phyloP scores from a whole-genome alignment of 2,329 filamentous ascomycete species.

The Hypoxylon sp. region DNA sequence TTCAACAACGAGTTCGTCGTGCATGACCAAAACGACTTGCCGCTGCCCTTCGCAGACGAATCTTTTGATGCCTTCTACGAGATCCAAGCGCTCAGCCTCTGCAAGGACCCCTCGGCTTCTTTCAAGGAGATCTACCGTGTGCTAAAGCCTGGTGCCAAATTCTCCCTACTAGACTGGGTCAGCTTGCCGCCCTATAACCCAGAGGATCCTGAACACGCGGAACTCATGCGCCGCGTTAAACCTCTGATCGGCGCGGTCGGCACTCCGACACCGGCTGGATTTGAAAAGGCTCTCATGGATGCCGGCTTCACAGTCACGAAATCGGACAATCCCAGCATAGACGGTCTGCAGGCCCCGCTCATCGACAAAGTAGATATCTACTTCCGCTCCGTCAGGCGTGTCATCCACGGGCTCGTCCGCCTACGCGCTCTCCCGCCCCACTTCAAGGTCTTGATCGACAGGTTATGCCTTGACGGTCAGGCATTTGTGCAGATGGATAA shows the following conservation, averaged over 20 bases:
- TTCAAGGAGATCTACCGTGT: constrained; percentile 66
- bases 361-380: constrained; percentile 69
- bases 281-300: constrained; percentile 62
- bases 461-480: constrained; percentile 67
- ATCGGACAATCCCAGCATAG: constrained; percentile 68
- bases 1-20: constrained; percentile 64
- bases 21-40: constrained; percentile 66
- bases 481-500: constrained; percentile 70
- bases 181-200: constrained; percentile 65
- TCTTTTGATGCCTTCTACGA: constrained; percentile 69
- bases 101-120: constrained; percentile 63
- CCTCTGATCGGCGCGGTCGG: constrained; percentile 69
- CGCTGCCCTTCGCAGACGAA: constrained; percentile 64
- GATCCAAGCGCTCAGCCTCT: constrained; percentile 70
- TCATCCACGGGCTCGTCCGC: constrained; percentile 65
- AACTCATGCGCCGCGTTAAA: constrained; percentile 69
- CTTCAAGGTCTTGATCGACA: constrained; percentile 68
- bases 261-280: constrained; percentile 64
- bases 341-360: constrained; percentile 65
- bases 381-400: constrained; percentile 65
- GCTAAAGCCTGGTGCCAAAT: constrained; percentile 65
- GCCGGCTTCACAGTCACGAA: constrained; percentile 64
- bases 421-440: constrained; percentile 63
- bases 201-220: constrained; percentile 61
- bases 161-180: constrained; percentile 68